Base-by-base conservation (phyloP, 2,329 filamentous ascomycete species). In the Fusarium keratoplasticum region DNA sequence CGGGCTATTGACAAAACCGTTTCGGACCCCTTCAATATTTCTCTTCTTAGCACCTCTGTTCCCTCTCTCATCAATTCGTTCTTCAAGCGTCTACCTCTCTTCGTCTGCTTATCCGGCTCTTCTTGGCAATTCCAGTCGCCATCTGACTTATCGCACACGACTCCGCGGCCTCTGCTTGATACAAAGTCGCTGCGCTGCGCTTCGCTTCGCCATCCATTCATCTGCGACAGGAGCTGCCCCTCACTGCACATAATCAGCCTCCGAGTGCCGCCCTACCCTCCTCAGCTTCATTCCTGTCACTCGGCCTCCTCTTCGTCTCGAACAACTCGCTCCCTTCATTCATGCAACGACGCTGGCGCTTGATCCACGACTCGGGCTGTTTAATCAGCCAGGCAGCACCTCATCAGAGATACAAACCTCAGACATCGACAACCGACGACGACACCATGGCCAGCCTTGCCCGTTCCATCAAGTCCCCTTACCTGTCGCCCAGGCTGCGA, bases 391-490 rank as follows among this genome's bases (percentile, higher is more conserved):
- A 73, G 66, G 54, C 72, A 50, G 62, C 64, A 57, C 61, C 42
- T 55, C 71, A 63, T 50, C 71, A 66, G 38, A 67, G 59, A 61
- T 61, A 62, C 57, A 64, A 61, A 20, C 50, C 62, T 50, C 70
- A 75, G 58, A 70, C 54, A 38, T 67, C 63, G 36, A 70, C 64
- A 36, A 33, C 62, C 66, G 62, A 64, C 66, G 60, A 36, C 71
- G 64, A 66, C 63, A 75, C 50, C 62, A 89, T 89, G 87, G 83
- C 87, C 67, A 85, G 81, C 78, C 81, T 88, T 68, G 83, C 85
- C 54, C 85, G 86, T 73, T 87, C 87, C 14, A 84, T 89, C 79
- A 84, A 87, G 73, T 83, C 86, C 9, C 80, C 86, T 44, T 86
- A 85, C 73, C 80, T 87, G 36, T 81, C 86, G 64, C 83, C 84